Evolutionary conservation across 1,139 yeast genomes (phyloP).

Genomic region (Suhomyces maxii): DNA sequence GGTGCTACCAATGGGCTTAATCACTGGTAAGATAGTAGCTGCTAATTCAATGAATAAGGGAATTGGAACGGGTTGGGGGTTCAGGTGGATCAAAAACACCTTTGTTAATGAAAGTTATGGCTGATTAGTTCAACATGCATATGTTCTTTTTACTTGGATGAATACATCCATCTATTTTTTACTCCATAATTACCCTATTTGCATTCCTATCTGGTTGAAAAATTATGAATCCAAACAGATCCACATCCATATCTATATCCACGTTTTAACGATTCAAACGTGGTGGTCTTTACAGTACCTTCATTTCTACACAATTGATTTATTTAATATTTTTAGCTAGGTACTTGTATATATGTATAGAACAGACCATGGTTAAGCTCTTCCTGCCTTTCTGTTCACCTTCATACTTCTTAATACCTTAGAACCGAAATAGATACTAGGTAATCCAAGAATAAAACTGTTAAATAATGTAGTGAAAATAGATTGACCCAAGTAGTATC

Average conservation of each 20-base stretch:
- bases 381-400: constrained; percentile 35
- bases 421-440: constrained; percentile 68
- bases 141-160: neutral
- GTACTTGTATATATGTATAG: neutral
- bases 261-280: too few species aligned
- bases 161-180: neutral
- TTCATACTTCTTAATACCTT: constrained; percentile 50
- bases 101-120: constrained; percentile 21
- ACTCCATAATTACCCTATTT: too few species aligned
- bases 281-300: too few species aligned
- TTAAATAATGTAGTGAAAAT: constrained; percentile 69
- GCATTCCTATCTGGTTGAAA: too few species aligned
- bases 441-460: constrained; percentile 50
- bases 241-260: too few species aligned
- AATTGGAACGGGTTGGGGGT: constrained; percentile 42
- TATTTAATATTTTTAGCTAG: neutral
- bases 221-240: too few species aligned
- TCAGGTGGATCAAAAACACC: constrained; percentile 53
- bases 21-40: constrained; percentile 85
- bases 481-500: constrained; percentile 68
- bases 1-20: constrained; percentile 81
- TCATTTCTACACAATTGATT: too few species aligned
- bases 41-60: constrained; percentile 48
- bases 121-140: neutral
- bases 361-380: constrained; percentile 6